Conservation (phyloP, 495 filamentous ascomycete genomes). For the Glonium stellatum region DNA sequence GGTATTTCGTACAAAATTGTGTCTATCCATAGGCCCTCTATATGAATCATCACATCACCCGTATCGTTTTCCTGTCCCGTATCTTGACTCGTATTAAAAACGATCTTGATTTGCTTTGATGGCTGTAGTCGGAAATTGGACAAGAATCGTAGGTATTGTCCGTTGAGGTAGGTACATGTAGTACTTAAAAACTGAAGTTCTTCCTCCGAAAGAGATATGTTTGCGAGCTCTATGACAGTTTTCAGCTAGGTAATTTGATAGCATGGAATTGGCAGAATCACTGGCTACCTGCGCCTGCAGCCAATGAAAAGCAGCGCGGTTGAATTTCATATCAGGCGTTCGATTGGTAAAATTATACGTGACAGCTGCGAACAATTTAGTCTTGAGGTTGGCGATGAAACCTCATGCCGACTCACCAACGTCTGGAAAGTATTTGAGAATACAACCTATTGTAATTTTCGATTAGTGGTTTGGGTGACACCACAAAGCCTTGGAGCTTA, state of each 20-base stretch:
- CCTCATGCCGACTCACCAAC: conserved; percentile 47
- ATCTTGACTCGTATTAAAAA: conserved; percentile 59
- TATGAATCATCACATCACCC: conserved; percentile 65
- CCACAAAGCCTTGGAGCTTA: neutral
- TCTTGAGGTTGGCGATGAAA: neutral
- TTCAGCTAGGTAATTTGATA: neutral
- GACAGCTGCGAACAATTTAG: conserved; percentile 43
- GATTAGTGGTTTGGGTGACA: neutral
- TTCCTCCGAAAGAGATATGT: conserved; percentile 66
- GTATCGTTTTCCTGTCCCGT: conserved; percentile 59
- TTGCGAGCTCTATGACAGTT: conserved; percentile 56
- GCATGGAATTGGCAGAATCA: conserved; percentile 30
- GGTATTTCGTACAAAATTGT: conserved; percentile 98
- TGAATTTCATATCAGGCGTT: conserved; percentile 87
- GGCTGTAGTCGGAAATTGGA: conserved; percentile 73
- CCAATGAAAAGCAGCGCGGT: conserved; percentile 75
- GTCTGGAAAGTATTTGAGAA: conserved; percentile 82
- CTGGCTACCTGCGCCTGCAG: conserved; percentile 72
- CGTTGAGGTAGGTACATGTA: conserved; percentile 73
- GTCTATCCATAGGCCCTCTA: conserved; percentile 82
- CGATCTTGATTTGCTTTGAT: conserved; percentile 65
- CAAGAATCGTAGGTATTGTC: conserved; percentile 72
- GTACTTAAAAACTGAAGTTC: conserved; percentile 71
- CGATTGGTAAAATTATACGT: conserved; percentile 93
- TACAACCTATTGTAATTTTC: conserved; percentile 47